Percentiles rank a stretch among this genome's conserved stretches.
phyloP scores from a whole-genome alignment of 2,329 filamentous ascomycete species.

The Capronia americana region DNA sequence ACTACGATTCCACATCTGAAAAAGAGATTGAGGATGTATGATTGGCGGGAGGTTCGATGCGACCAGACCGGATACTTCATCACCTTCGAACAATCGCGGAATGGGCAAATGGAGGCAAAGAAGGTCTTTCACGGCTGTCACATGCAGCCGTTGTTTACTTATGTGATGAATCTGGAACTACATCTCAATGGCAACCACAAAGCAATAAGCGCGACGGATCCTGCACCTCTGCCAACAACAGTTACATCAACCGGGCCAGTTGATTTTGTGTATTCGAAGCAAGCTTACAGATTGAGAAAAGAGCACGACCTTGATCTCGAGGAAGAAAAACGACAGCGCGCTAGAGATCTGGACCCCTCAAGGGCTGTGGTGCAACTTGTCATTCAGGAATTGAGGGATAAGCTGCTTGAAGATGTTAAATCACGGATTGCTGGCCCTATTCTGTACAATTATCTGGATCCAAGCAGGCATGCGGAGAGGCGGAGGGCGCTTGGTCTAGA shows the following conservation, averaged over 20 bases:
- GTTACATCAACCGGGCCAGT: slow-evolving; percentile 27
- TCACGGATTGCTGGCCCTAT: slow-evolving; percentile 82
- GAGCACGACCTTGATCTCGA: slow-evolving; percentile 85
- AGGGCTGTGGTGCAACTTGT: slow-evolving; percentile 80
- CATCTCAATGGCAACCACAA: slow-evolving; percentile 71
- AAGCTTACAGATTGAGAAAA: slow-evolving; percentile 60
- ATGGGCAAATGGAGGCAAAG: slow-evolving; percentile 79
- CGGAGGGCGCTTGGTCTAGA: slow-evolving; percentile 78
- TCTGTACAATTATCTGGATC: slow-evolving; percentile 81
- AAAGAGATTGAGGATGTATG: slow-evolving; percentile 82
- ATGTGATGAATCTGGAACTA: slow-evolving; percentile 88
- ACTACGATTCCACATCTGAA: slow-evolving; percentile 89
- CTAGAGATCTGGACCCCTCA: slow-evolving; percentile 89
- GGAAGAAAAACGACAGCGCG: slow-evolving; percentile 86
- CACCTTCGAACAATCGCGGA: slow-evolving; percentile 79
- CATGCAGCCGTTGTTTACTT: slow-evolving; percentile 86
- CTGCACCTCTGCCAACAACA: slow-evolving; percentile 16
- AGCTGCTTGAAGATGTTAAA: slow-evolving; percentile 86
- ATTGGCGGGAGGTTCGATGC: slow-evolving; percentile 79
- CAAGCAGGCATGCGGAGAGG: slow-evolving; percentile 78
- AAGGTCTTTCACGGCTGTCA: slow-evolving; percentile 80
- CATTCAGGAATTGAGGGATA: slow-evolving; percentile 80
- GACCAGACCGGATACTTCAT: slow-evolving; percentile 91
- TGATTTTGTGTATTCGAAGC: slow-evolving; percentile 36
- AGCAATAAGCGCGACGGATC: slow-evolving; percentile 58